Evolutionary conservation across 441 rosid species (phyloP).

Genomic region (Sinapis alba): DNA sequence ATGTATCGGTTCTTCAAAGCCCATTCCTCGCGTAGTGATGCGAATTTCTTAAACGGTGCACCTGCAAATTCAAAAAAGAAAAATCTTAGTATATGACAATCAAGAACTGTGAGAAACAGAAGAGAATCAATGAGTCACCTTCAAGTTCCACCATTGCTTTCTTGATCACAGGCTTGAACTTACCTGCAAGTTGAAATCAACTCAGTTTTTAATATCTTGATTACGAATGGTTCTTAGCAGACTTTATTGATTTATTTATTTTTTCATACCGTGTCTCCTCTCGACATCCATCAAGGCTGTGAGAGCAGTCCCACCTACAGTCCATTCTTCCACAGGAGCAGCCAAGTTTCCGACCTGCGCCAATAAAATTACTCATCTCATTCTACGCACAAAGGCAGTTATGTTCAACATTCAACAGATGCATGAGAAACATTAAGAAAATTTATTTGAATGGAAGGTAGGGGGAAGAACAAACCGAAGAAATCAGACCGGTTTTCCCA

Average conservation of each 20-base stretch:
- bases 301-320: slow-evolving; percentile 94
- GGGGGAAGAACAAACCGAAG: slow-evolving; percentile 62
- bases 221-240: background rate
- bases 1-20: slow-evolving; percentile 79
- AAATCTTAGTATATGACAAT: background rate
- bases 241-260: background rate
- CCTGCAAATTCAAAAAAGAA: slow-evolving; percentile 46
- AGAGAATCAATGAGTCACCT: slow-evolving; percentile 46
- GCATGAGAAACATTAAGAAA: background rate
- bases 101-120: background rate
- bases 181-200: slow-evolving; percentile 57
- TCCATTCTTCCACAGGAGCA: slow-evolving; percentile 92
- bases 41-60: slow-evolving; percentile 91
- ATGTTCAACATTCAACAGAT: slow-evolving; percentile 11
- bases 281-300: slow-evolving; percentile 99
- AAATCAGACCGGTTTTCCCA: slow-evolving; percentile 91
- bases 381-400: background rate
- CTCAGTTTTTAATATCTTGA: background rate
- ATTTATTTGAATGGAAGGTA: background rate
- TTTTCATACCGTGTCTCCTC: slow-evolving; percentile 89
- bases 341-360: slow-evolving; percentile 89
- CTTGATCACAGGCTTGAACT: slow-evolving; percentile 98
- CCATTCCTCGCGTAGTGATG: slow-evolving; percentile 82
- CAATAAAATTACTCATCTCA: slow-evolving; percentile 25
- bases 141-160: slow-evolving; percentile 99